A percentile compares a stretch with the other conserved stretches of the same genome.
These are phyloP conservation scores for Liquidambar formosana DNA, from an alignment of 164 flowering plant genomes.

Conservation along the genomic window DNA sequence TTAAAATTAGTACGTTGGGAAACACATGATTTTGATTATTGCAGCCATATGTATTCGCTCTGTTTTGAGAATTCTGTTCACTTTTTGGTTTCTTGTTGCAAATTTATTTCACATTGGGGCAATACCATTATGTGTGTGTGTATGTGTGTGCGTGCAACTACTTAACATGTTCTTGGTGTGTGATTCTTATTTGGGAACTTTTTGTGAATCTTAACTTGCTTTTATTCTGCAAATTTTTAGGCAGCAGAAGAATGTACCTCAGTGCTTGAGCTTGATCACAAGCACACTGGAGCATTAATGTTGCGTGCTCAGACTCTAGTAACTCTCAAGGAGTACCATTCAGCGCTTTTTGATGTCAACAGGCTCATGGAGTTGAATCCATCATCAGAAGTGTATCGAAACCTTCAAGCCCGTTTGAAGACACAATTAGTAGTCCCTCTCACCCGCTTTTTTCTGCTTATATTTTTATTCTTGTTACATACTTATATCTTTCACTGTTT, in stretches of 20 bases:
- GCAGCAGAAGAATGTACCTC: slow-evolving; percentile 93
- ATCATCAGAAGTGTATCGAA: slow-evolving; percentile 77
- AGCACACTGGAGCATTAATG: slow-evolving; percentile 94
- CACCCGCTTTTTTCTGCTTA: not conserved
- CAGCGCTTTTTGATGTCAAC: slow-evolving; percentile 92
- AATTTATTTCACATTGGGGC: too few relatives aligned
- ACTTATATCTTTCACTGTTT: not conserved
- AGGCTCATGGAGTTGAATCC: slow-evolving; percentile 86
- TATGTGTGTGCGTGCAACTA: not conserved
- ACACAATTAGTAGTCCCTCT: slow-evolving; percentile 71
- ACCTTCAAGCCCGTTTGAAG: slow-evolving; percentile 78
- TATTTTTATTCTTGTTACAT: not conserved
- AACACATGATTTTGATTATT: too few relatives aligned
- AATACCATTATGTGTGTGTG: not conserved
- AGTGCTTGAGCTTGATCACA: slow-evolving; percentile 89
- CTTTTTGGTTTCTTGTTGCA: too few relatives aligned
- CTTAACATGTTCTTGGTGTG: not conserved
- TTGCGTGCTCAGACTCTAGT: slow-evolving; percentile 93
- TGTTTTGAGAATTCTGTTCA: too few relatives aligned
- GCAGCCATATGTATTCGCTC: too few relatives aligned
- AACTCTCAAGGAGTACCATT: slow-evolving; percentile 81
- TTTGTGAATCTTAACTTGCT: slow-evolving; percentile 1
- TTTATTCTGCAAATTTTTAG: slow-evolving; percentile 31
- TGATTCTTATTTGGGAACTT: not conserved
- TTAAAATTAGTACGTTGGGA: too few relatives aligned